These are phyloP conservation scores for Phytophthora capsici DNA, from an alignment of 352 stramenopile species.

Conservation along the genomic window DNA sequence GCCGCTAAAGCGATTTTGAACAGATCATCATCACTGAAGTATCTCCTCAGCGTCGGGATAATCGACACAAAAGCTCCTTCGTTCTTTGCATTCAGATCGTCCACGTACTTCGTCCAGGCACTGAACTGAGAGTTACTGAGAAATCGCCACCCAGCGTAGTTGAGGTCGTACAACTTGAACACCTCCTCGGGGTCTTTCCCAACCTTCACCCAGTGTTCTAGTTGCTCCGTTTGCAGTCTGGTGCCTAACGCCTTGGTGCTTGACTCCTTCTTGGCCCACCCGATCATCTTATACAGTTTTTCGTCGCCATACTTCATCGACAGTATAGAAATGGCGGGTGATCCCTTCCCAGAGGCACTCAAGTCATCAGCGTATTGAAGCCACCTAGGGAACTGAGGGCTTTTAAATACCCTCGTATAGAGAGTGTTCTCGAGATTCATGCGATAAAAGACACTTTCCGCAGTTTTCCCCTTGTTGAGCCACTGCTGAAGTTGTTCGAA, in stretches of 20 bases:
- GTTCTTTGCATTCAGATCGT: background rate
- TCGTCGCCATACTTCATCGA: background rate
- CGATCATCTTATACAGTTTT: constrained; percentile 2
- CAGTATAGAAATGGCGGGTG: constrained; percentile 1
- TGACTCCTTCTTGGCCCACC: background rate
- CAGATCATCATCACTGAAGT: background rate
- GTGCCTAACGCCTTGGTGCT: background rate
- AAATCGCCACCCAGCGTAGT: background rate
- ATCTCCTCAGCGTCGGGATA: background rate
- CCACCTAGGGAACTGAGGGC: background rate
- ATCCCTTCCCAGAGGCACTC: background rate
- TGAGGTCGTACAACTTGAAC: background rate
- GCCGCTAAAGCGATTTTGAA: background rate
- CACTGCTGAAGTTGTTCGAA: background rate
- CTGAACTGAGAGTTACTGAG: background rate
- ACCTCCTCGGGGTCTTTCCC: constrained; percentile 1
- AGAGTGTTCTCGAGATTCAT: background rate
- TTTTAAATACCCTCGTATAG: background rate
- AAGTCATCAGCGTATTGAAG: background rate
- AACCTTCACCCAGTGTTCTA: background rate
- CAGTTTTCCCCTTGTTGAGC: background rate
- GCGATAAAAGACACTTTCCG: background rate
- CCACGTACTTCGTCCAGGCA: background rate
- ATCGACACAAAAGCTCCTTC: background rate
- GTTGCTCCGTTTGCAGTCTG: background rate